Conservation (phyloP, 2,329 filamentous ascomycete genomes). For the Tympanopsis confertula region DNA sequence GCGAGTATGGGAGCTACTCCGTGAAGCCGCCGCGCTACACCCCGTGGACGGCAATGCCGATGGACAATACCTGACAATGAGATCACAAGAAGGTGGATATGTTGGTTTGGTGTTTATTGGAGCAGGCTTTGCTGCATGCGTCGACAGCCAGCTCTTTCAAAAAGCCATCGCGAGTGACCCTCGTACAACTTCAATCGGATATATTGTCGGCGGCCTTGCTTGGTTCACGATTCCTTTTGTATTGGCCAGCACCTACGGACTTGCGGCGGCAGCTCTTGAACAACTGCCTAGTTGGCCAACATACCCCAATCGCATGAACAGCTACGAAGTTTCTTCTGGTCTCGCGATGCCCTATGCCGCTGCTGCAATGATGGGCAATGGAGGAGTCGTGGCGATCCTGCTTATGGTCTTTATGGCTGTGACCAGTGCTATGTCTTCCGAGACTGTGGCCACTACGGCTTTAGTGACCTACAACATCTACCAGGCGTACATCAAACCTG, state of each 20-base stretch:
- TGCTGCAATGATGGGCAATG: slow-evolving; percentile 13
- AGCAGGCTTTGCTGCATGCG: slow-evolving; percentile 4
- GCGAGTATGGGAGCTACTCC: slow-evolving; percentile 12
- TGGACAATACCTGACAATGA: slow-evolving; percentile 9
- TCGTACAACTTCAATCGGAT: slow-evolving; percentile 8
- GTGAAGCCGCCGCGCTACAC: slow-evolving; percentile 7
- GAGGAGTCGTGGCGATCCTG: slow-evolving; percentile 11
- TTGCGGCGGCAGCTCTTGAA: slow-evolving; percentile 12
- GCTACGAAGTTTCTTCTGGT: slow-evolving; percentile 8
- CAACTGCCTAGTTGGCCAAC: slow-evolving; percentile 7
- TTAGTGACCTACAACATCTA: slow-evolving; percentile 16
- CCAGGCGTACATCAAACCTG: slow-evolving; percentile 13
- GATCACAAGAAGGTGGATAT: slow-evolving; percentile 9
- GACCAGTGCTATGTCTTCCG: slow-evolving; percentile 13
- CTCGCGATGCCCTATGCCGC: slow-evolving; percentile 15
- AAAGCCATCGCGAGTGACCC: slow-evolving; percentile 14
- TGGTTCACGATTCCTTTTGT: slow-evolving; percentile 14
- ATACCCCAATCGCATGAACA: slow-evolving; percentile 9
- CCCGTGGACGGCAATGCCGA: slow-evolving; percentile 12
- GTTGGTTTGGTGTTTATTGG: slow-evolving; percentile 8
- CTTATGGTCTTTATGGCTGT: slow-evolving; percentile 27
- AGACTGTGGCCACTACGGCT: slow-evolving; percentile 15
- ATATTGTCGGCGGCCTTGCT: slow-evolving; percentile 9
- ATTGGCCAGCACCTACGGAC: slow-evolving; percentile 12
- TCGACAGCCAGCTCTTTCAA: slow-evolving; percentile 6